Base-by-base conservation (phyloP, 2,329 filamentous ascomycete species). In the Penicillium sp. region DNA sequence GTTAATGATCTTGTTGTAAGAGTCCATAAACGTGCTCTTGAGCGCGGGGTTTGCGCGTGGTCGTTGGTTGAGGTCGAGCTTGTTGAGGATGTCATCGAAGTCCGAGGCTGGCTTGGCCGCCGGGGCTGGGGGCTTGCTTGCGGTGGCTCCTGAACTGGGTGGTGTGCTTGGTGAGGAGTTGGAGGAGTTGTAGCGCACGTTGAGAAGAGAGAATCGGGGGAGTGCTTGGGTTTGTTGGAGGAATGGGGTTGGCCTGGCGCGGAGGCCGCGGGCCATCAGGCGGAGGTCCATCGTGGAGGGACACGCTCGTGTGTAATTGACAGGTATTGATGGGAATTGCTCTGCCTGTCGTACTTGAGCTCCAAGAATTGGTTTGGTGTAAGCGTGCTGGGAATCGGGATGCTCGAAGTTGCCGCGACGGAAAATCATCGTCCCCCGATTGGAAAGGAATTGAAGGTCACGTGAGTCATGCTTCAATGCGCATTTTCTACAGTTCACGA, bases 51-150 rank as follows among this genome's bases (percentile, higher is more conserved):
- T 13, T 38, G 13, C 44, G 29, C 49, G 53, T n/a, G 43, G 52
- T 18, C 32, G 47, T 49, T 55, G 49, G 48, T 29, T 39, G 38
- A 14, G 46, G 36, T 40, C 38, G 32, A 55, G 56, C 52, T 50
- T 60, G 51, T 47, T 60, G 39, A 73, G 63, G 63, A 73, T 67
- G 18, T 64, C 59, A 55, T 73, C 67, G 54, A 72, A 70, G 55
- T 67, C 66, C 3, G 61, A 62, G 55, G 49, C 42, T 9, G 53
- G 49, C 21, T 36, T 50, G 55, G 46, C 49, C 52, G 24, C 24
- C 24, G 5, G 24, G 24, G 49, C 46, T 52, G 24, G 14, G 27
- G 29, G 36, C 5, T 18, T 22, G 18, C 18, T 52, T 16, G 39
- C 48, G 44, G 49, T 27, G n/a, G 38, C 24, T 53, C 38, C 52